These are phyloP conservation scores for Candida insectorum DNA, from an alignment of 805 yeast species.

Conservation along the genomic window DNA sequence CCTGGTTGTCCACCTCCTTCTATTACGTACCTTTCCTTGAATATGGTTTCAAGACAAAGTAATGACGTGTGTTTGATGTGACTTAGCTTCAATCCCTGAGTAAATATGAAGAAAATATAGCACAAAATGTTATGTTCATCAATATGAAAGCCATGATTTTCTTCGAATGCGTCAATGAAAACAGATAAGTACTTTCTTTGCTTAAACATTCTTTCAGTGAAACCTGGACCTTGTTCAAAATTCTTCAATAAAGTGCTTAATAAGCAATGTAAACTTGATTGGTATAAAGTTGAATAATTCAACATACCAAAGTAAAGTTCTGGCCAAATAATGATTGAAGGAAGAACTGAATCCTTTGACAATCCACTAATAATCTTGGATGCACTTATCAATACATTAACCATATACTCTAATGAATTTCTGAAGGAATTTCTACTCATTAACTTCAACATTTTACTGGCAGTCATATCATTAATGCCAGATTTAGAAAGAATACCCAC, in stretches of 20 bases:
- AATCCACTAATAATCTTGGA: conserved; percentile 50
- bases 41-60: conserved; percentile 40
- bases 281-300: conserved; percentile 28
- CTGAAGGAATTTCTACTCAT: conserved; percentile 20
- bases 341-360: conserved; percentile 40
- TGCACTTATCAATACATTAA: conserved; percentile 34
- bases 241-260: conserved; percentile 24
- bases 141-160: conserved; percentile 33
- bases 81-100: conserved; percentile 59
- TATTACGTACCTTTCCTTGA: conserved; percentile 41
- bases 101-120: conserved; percentile 43
- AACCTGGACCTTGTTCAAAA: conserved; percentile 18
- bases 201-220: conserved; percentile 25
- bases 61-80: conserved; percentile 51
- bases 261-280: conserved; percentile 29
- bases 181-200: conserved; percentile 38
- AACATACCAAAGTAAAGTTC: conserved; percentile 27
- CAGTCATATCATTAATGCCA: conserved; percentile 58
- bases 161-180: conserved; percentile 42
- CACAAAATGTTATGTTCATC: conserved; percentile 48
- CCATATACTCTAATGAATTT: conserved; percentile 25
- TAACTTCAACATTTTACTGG: conserved; percentile 27
- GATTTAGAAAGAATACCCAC: conserved; percentile 64
- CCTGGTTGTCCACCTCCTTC: conserved; percentile 9
- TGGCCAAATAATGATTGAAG: conserved; percentile 51